Evolutionary conservation across 208 protist genomes (phyloP).

Genomic region (Leishmania amazonensis): DNA sequence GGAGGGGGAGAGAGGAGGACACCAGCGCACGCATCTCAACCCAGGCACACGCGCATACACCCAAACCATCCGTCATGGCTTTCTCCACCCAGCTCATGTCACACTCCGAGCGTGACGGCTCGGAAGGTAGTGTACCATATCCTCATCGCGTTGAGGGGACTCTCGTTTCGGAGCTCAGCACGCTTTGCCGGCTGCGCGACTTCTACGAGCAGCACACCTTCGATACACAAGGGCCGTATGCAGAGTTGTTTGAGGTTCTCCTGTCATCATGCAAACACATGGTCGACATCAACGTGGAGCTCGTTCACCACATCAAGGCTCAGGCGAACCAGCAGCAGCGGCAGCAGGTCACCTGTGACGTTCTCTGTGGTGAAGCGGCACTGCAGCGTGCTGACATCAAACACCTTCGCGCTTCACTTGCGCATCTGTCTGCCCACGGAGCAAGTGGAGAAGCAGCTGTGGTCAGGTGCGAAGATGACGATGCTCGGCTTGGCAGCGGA

Average conservation of each 20-base stretch:
- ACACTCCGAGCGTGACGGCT: neutral
- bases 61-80: neutral
- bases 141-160: slow-evolving; percentile 10
- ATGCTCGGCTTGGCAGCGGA: neutral
- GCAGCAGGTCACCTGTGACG: slow-evolving; percentile 17
- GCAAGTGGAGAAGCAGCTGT: neutral
- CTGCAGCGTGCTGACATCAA: slow-evolving; percentile 10
- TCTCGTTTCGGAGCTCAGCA: slow-evolving; percentile 27
- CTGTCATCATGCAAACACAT: slow-evolving; percentile 66
- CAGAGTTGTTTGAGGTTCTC: slow-evolving; percentile 68
- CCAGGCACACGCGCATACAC: neutral
- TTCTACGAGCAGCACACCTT: slow-evolving; percentile 66
- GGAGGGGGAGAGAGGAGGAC: neutral
- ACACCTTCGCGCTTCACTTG: neutral
- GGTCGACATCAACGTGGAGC: slow-evolving; percentile 40
- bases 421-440: neutral
- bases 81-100: neutral
- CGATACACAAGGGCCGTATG: slow-evolving; percentile 72
- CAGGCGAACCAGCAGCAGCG: slow-evolving; percentile 5
- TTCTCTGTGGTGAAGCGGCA: slow-evolving; percentile 10
- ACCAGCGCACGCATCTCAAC: neutral
- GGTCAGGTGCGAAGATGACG: neutral
- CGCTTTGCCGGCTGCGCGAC: slow-evolving; percentile 40
- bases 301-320: slow-evolving; percentile 16
- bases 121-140: neutral